phyloP scores from a whole-genome alignment of 1,284 basidiomycete species.

The Veloboletus limbatus region DNA sequence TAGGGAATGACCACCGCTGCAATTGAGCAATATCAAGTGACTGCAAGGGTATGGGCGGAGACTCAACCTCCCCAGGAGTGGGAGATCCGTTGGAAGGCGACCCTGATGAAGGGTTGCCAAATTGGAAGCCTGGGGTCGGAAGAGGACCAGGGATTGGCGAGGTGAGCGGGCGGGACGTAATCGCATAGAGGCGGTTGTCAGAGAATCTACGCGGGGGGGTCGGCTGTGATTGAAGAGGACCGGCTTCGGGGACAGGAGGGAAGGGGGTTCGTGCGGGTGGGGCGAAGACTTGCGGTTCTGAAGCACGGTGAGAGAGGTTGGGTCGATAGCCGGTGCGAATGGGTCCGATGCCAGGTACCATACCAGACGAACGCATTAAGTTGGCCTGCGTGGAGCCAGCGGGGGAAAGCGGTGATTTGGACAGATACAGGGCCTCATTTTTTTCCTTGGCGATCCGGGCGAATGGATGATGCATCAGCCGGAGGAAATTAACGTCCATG shows the following conservation, averaged over 20 bases:
- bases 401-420: constrained; percentile 35
- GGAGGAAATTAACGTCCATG: constrained; percentile 57
- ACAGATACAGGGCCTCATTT: constrained; percentile 47
- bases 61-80: constrained; percentile 46
- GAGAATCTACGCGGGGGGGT: constrained; percentile 33
- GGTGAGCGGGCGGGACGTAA: constrained; percentile 46
- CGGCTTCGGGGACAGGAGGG: constrained; percentile 25
- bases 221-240: constrained; percentile 13
- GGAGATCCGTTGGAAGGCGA: constrained; percentile 44
- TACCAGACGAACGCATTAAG: constrained; percentile 20
- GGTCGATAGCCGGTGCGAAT: constrained; percentile 31
- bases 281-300: constrained; percentile 37
- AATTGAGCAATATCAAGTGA: constrained; percentile 26
- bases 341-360: constrained; percentile 20
- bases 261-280: constrained; percentile 35
- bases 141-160: constrained; percentile 66
- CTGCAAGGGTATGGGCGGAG: constrained; percentile 36
- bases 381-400: constrained; percentile 30
- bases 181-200: constrained; percentile 47
- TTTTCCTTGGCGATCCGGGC: constrained; percentile 55
- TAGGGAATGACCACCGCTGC: constrained; percentile 32
- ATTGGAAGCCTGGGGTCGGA: constrained; percentile 66
- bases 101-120: constrained; percentile 52
- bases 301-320: constrained; percentile 44
- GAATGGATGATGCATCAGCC: constrained; percentile 62